Percentiles rank a stretch among this genome's conserved stretches.
phyloP scores from a whole-genome alignment of 1,284 basidiomycete species.

The Puccinia novopanici region DNA sequence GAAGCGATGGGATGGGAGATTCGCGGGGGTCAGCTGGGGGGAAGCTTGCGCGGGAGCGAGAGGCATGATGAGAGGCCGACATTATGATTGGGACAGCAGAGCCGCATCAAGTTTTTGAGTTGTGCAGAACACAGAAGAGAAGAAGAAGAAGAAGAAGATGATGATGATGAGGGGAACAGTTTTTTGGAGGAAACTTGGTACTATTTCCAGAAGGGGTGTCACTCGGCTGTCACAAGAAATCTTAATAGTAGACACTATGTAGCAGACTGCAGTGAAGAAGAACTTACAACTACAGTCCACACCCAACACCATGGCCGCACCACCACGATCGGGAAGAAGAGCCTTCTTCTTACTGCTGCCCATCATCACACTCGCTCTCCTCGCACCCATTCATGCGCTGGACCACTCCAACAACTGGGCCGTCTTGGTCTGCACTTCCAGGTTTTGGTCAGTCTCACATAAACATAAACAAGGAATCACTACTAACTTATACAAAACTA shows the following conservation, averaged over 20 bases:
- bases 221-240: background rate
- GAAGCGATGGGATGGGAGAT: background rate
- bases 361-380: background rate
- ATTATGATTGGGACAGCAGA: background rate
- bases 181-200: background rate
- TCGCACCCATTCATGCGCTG: slow-evolving; percentile 24
- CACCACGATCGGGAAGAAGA: background rate
- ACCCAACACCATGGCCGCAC: background rate
- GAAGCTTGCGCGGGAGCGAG: background rate
- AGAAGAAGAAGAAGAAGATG: background rate
- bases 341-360: too few relatives aligned
- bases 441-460: slow-evolving; percentile 70
- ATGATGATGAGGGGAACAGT: too few relatives aligned
- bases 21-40: background rate
- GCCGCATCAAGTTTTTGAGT: background rate
- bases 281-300: too few relatives aligned
- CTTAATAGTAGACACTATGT: too few relatives aligned
- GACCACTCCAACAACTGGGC: slow-evolving; percentile 88
- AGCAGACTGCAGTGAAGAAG: too few relatives aligned
- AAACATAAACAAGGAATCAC: background rate
- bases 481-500: background rate
- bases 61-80: background rate
- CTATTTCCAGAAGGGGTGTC: background rate
- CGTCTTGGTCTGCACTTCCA: slow-evolving; percentile 86
- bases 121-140: background rate